Percentiles rank a stretch among this genome's conserved stretches.
These are phyloP conservation scores for Argentina anserina DNA, from an alignment of 306 rosid species.

Conservation along the genomic window DNA sequence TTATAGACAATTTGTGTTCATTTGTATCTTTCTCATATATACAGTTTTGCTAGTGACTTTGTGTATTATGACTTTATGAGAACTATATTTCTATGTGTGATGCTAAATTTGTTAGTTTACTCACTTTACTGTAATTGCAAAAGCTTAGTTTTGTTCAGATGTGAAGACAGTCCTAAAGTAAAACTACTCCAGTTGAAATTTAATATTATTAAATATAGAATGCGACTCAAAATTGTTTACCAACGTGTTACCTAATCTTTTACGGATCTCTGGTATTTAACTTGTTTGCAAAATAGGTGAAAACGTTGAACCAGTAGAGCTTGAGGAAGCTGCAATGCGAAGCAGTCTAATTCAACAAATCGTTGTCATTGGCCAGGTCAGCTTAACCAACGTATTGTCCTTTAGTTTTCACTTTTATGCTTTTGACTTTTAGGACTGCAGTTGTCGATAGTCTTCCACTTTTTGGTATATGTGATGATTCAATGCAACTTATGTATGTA, in stretches of 20 bases:
- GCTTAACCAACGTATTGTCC: conserved; percentile 1
- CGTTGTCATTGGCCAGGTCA: conserved; percentile 90
- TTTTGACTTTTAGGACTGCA: conserved; percentile 11
- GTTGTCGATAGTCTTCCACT: not conserved
- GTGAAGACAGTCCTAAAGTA: not conserved
- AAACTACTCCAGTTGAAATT: not conserved
- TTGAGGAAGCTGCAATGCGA: conserved; percentile 91
- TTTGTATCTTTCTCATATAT: not conserved
- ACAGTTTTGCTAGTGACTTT: not conserved
- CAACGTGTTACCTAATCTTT: not conserved
- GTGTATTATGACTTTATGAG: not conserved
- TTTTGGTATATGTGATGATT: not conserved
- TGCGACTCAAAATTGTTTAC: not conserved
- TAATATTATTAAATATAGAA: not conserved
- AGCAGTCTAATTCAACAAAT: conserved; percentile 82
- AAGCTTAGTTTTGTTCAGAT: not conserved
- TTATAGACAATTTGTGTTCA: not conserved
- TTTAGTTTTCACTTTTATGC: not conserved
- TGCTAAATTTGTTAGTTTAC: not conserved
- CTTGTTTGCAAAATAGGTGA: conserved; percentile 59
- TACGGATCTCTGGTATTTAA: not conserved
- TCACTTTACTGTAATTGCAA: not conserved
- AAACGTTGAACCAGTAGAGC: conserved; percentile 81
- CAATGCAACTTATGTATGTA: conserved; percentile 12
- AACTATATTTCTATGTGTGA: not conserved